Base-by-base conservation (phyloP, 257 asterid species). In the Solanum medicagineum region DNA sequence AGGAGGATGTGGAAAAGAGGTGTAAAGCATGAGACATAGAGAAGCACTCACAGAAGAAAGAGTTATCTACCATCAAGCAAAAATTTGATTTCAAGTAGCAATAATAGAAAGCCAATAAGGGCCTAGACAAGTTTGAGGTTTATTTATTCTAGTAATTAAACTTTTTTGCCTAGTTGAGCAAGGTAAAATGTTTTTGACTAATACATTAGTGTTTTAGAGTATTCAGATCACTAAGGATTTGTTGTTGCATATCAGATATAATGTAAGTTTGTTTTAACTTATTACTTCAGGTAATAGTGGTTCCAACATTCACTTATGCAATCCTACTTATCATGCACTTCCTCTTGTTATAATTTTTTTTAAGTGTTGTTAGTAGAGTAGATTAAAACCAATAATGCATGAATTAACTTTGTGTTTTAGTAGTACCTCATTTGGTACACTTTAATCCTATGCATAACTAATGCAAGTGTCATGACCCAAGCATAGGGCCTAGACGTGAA, bases 81-180 rank as follows among this genome's bases (percentile, higher is more conserved):
- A 32, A 32, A 32, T 1, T 32, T 32, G 36, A 32, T 32, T 32
- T 32, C 36, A 32, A 32, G 36, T 2, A 32, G 36, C 90, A 82
- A 56, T 63, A 90, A 3, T 91, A 85, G 80, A 95, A 90, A 87
- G 89, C 89, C 53, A 91, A 85, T 85, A 89, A 0, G 54, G 88
- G 91, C 20, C 68, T 75, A 83, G 89, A 89, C 80, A 94, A 92
- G 89, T 87, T 93, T 85, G 88, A 93, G 99, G 98, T 95, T 94
- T 62, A 70, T 65, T 47, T 69, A 47, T 83, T 83, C 17, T 54
- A 26, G 60, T 59, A 83, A 62, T 20, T 6, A 42, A 32, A 2
- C 7, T 49, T 32, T 5, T 81, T 74, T 13, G 59, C 13, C 1
- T 81, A 14, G 71, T 42, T 42, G 19, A 81, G 60, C n/a, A 24